Percentiles rank a stretch among this genome's conserved stretches.
Conservation (phyloP, 2,329 filamentous ascomycete genomes). For the Diaporthe vaccinii region DNA sequence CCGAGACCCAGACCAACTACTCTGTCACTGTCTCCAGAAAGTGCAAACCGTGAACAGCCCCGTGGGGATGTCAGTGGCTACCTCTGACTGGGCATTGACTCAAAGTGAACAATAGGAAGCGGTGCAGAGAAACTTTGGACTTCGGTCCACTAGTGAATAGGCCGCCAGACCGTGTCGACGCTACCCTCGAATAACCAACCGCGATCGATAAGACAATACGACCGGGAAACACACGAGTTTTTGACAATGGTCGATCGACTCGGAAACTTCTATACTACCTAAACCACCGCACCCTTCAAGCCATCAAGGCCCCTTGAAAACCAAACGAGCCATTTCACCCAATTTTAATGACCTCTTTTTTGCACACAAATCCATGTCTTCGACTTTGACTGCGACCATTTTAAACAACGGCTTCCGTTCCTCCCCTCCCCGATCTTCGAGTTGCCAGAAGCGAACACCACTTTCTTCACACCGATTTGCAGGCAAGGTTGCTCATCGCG, state of each 20-base stretch:
- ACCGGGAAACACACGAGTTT: background rate
- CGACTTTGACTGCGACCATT: conserved; percentile 33
- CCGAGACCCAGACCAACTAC: background rate
- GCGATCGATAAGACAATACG: conserved; percentile 32
- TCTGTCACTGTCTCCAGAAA: conserved; percentile 13
- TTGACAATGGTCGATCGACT: conserved; percentile 28
- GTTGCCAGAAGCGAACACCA: conserved; percentile 27
- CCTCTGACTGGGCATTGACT: conserved; percentile 39
- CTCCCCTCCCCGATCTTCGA: conserved; percentile 34
- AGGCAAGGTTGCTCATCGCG: conserved; percentile 1
- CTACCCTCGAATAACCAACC: conserved; percentile 25
- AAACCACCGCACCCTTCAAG: background rate
- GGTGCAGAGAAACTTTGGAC: background rate
- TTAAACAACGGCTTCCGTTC: conserved; percentile 37
- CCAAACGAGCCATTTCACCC: background rate
- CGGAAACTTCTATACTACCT: conserved; percentile 4
- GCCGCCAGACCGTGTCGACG: conserved; percentile 7
- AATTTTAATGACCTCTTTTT: background rate
- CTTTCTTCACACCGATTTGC: conserved; percentile 1
- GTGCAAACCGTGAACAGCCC: conserved; percentile 27
- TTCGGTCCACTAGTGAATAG: background rate
- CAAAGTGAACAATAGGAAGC: conserved; percentile 35
- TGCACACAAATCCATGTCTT: conserved; percentile 39
- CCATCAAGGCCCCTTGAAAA: conserved; percentile 6
- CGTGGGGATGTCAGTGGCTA: conserved; percentile 14